Conservation (phyloP, 768 basidiomycete genomes). For the Boletus reticulatus region DNA sequence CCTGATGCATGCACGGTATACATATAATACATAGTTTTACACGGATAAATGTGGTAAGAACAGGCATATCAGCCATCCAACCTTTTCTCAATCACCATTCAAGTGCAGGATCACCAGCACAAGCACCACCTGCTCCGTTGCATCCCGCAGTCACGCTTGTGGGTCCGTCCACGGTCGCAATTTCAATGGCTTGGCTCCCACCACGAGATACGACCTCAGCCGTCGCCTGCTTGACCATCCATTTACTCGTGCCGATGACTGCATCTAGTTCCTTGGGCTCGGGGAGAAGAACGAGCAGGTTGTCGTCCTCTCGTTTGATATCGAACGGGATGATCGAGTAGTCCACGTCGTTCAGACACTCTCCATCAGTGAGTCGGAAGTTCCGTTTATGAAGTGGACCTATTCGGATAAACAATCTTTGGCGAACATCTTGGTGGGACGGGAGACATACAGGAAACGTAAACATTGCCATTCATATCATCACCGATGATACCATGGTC, state of each 20-base stretch:
- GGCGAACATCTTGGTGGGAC: not conserved
- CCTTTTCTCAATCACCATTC: not conserved
- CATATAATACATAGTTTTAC: not conserved
- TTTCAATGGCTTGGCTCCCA: constrained; percentile 33
- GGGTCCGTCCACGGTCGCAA: constrained; percentile 24
- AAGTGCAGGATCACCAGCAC: not conserved
- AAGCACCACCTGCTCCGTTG: not conserved
- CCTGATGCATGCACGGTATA: no score
- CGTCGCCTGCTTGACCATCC: constrained; percentile 57
- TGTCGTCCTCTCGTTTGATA: constrained; percentile 42
- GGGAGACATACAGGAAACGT: constrained; percentile 43
- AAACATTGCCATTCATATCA: constrained; percentile 50
- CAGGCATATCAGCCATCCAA: no score
- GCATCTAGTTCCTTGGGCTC: constrained; percentile 51
- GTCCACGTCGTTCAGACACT: constrained; percentile 56
- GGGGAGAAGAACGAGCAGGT: constrained; percentile 53
- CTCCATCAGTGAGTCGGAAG: constrained; percentile 53
- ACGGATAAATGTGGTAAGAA: not conserved
- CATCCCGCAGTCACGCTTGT: not conserved
- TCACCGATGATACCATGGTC: constrained; percentile 70
- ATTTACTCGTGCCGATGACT: constrained; percentile 61
- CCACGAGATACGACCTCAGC: constrained; percentile 36
- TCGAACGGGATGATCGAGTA: constrained; percentile 65
- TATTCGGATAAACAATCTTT: constrained; percentile 2
- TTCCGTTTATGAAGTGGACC: constrained; percentile 70